Evolutionary conservation across 768 basidiomycete species (phyloP), one percentile per base, ranked within the genome.

Genomic region (Neoboletus brunneissimus): DNA sequence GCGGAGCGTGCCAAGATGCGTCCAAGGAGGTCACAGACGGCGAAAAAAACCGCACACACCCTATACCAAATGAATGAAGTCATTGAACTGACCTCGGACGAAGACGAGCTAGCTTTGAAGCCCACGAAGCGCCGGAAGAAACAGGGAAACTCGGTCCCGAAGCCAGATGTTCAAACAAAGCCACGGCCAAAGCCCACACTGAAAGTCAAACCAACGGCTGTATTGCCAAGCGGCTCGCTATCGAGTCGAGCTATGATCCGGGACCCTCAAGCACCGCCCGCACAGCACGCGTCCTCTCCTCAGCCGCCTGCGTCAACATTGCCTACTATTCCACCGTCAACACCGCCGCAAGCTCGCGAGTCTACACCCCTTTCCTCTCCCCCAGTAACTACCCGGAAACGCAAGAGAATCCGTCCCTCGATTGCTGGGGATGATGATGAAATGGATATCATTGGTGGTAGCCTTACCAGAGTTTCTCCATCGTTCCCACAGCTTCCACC

Each of bases 1-100:
- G 82, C 83, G n/a, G 83, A 85, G 41, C 76, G 83, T 18, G 79
- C 83, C 48, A 84, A 84, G 62, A 81, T 75, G 68, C 81, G 83
- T 18, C 74, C 79, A 54, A 71, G 82, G 23, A 73, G 67, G 22
- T 51, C 72, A 9, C 62, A 58, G 43, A 25, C 60, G 22, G 29
- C 59, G 3, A 70, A 69, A 42, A 53, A 55, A 11, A 12, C 57
- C 23, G 46, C 46, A 52, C 46, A 48, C 1, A 37, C 53, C 29
- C 48, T 42, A 27, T 27, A 34, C 46, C 38, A 59, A 37, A 55
- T 35, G 40, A 48, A 54, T n/a, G 76, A 79, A 12, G 64, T 81
- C 4, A 80, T 82, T 12, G 81, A 81, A 58, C 61, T 81, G 37
- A 68, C 72, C 18, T 77, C 76, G 8, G 79, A 79, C 37, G 75